Base-by-base conservation (phyloP, 768 basidiomycete species). In the Russula earlei region DNA sequence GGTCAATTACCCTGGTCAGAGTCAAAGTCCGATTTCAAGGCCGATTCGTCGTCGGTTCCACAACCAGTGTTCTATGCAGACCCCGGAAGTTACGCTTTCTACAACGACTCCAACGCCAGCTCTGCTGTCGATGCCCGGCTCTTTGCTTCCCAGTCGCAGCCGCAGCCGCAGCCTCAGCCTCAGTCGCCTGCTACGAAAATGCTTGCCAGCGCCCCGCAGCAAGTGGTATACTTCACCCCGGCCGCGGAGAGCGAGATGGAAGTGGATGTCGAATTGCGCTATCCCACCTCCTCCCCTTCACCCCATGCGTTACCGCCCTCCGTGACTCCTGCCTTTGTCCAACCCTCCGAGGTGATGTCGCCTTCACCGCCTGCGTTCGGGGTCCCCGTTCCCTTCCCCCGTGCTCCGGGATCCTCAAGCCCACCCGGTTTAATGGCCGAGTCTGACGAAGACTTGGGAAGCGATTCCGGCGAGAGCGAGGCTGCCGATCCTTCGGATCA, bases 401-500 rank as follows among this genome's bases (percentile, higher is more conserved):
- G 56, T 12, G 25, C 24, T 17, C 31, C 3, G 15, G 61, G 58
- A 27, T 62, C 61, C 22, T 56, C 59, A 46, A 60, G 58, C 42
- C 61, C 61, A 24, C 61, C 61, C 5, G 61, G 47, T 25, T 47
- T 62, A n/a, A 56, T 54, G 2, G 48, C 47, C 6, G 61, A 60
- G 46, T 54, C 51, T 41, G 58, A 60, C 25, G 45, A 61, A 34
- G 58, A 62, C n/a, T 14, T 60, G 2, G 46, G 40, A 15, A 58
- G 55, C 34, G 59, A 60, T 14, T 56, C 54, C 1, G 61, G 61
- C 31, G 61, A 62, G 25, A 62, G 61, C 25, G 61, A 62, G 27
- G 37, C 40, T 19, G 58, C 51, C 42, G 31, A 62, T 33, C 52
- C 33, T 1, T 58, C 57, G 34, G 57, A 54, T 49, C 41, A 20